These are phyloP conservation scores for Cymbopogon flexuosus DNA, from an alignment of 202 grass and related monocot genomes.

Conservation along the genomic window DNA sequence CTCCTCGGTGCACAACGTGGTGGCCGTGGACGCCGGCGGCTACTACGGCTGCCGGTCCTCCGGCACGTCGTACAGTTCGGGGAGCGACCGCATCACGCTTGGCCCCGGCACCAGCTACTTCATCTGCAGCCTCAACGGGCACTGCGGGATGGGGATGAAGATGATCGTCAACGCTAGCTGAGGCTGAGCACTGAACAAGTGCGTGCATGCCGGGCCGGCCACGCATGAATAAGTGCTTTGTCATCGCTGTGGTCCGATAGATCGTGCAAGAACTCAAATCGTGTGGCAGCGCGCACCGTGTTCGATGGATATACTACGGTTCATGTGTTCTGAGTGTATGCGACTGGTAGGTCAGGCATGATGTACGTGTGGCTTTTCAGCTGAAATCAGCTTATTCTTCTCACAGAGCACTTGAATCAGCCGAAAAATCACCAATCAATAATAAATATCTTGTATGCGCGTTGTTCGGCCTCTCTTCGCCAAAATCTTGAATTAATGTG, in stretches of 20 bases:
- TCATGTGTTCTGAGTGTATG: not conserved
- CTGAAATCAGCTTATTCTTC: too few relatives aligned
- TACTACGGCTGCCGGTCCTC: slow-evolving; percentile 55
- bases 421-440: too few relatives aligned
- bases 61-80: slow-evolving; percentile 35
- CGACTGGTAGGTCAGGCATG: not conserved
- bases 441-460: too few relatives aligned
- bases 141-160: slow-evolving; percentile 76
- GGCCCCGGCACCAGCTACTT: slow-evolving; percentile 57
- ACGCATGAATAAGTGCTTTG: not conserved
- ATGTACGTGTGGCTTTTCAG: not conserved
- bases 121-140: slow-evolving; percentile 59
- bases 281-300: not conserved
- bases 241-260: not conserved
- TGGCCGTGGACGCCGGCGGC: slow-evolving; percentile 45
- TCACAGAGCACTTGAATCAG: too few relatives aligned
- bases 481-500: too few relatives aligned
- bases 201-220: not conserved
- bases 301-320: not conserved
- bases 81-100: slow-evolving; percentile 52
- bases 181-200: slow-evolving; percentile 25
- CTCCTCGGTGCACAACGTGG: slow-evolving; percentile 60
- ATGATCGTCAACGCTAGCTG: slow-evolving; percentile 52
- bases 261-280: not conserved
- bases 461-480: too few relatives aligned